A percentile compares a stretch with the other conserved stretches of the same genome.
Evolutionary conservation across 768 basidiomycete species (phyloP).

Genomic region (Naganishia randhawae): DNA sequence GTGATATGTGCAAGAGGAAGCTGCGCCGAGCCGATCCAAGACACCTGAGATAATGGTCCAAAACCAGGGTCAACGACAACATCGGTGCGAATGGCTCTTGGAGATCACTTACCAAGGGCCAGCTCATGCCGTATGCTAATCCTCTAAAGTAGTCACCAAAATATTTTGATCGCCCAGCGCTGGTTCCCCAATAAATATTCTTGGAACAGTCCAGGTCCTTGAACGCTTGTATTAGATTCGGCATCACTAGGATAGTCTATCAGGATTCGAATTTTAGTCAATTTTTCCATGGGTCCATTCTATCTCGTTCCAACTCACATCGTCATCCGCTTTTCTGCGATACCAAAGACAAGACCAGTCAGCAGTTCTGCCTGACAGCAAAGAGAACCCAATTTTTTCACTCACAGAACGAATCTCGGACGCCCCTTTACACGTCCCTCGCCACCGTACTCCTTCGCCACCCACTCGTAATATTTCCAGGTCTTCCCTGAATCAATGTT

Average conservation of each 20-base stretch:
- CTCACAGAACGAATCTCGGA: slow-evolving; percentile 52
- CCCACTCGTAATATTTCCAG: slow-evolving; percentile 51
- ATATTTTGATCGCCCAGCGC: slow-evolving; percentile 46
- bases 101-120: slow-evolving; percentile 47
- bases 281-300: background rate
- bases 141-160: slow-evolving; percentile 51
- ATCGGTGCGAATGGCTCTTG: background rate
- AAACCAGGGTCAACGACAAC: background rate
- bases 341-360: background rate
- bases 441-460: slow-evolving; percentile 47
- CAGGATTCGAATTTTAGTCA: background rate
- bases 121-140: slow-evolving; percentile 50
- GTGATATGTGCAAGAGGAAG: slow-evolving; percentile 49
- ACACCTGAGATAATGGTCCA: slow-evolving; percentile 35
- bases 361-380: background rate
- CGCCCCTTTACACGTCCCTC: slow-evolving; percentile 46
- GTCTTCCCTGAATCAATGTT: slow-evolving; percentile 52
- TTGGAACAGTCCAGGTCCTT: slow-evolving; percentile 46
- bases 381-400: background rate
- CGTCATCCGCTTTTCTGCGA: slow-evolving; percentile 51
- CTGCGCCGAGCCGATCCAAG: slow-evolving; percentile 51
- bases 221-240: slow-evolving; percentile 50
- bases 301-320: slow-evolving; percentile 38
- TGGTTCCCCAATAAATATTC: slow-evolving; percentile 52
- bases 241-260: slow-evolving; percentile 51